phyloP scores from a whole-genome alignment of 352 stramenopile species.

The Achlya hypogyna region DNA sequence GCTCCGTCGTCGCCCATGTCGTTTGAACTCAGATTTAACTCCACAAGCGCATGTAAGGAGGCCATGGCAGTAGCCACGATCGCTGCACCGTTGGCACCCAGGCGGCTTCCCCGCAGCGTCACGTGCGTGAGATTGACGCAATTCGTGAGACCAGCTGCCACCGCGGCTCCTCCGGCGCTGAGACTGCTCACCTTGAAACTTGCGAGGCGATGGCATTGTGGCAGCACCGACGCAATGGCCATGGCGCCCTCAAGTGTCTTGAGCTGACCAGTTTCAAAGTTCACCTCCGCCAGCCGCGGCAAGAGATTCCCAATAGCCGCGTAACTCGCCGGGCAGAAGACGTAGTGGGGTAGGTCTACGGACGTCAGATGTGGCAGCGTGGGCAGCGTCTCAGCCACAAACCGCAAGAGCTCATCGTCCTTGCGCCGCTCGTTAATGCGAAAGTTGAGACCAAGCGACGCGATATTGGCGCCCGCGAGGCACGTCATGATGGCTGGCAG shows the following conservation, averaged over 20 bases:
- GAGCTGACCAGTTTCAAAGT: not conserved
- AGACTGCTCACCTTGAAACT: not conserved
- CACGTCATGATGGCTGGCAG: not conserved
- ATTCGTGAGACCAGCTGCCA: not conserved
- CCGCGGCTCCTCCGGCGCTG: not conserved
- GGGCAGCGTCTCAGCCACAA: not conserved
- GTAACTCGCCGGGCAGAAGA: not conserved
- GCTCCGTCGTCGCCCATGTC: not conserved
- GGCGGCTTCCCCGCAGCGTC: not conserved
- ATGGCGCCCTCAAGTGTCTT: not conserved
- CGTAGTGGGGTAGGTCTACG: not conserved
- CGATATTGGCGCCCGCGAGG: not conserved
- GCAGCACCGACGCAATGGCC: not conserved
- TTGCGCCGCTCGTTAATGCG: not conserved
- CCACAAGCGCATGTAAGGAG: not conserved
- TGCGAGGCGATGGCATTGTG: not conserved
- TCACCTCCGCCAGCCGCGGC: not conserved
- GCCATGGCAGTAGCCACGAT: not conserved
- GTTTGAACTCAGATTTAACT: conserved; percentile 2
- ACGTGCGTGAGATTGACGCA: not conserved
- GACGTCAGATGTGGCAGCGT: not conserved
- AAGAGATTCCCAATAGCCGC: not conserved
- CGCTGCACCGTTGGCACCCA: not conserved
- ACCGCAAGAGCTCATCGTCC: not conserved
- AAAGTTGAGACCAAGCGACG: not conserved